Evolutionary conservation across 805 yeast genomes (phyloP), one percentile per base, ranked within the genome.

Genomic region (Saccharomyces cerevisiae): DNA sequence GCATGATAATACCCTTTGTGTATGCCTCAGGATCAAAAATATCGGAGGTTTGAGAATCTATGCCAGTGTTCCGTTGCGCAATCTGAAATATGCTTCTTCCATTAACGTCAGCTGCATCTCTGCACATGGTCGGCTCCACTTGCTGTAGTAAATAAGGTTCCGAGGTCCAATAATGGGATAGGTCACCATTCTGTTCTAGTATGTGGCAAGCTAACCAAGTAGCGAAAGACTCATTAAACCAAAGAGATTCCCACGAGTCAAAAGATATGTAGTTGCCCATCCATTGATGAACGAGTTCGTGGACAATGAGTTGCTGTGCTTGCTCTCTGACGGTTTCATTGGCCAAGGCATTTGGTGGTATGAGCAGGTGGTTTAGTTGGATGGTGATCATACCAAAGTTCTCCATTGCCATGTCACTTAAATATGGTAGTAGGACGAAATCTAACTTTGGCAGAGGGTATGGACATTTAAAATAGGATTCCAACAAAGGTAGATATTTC

Each of bases 201-300:
- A 80, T 61, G 51, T 73, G 73, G 59, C 77, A 76, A 0, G 90
- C 87, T 59, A 82, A 73, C 76, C 83, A 84, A 0, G 94, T 86
- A 0, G 95, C 94, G 70, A 87, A 84, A 2, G 87, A 73, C 70
- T 87, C 95, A 61, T 85, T 85, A 53, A 87, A 71, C 91, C 94
- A 86, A 41, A 87, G 70, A 61, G 79, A 75, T 51, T 77, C 78
- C 85, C 89, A 87, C 21, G 81, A 78, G 51, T 83, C 85, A 61
- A 85, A 84, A 1, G 87, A 74, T 2, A 85, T 76, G 59, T 75
- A 72, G 59, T 87, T 82, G 8, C 94, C 95, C 54, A 87, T 68
- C 89, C 89, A 87, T 70, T 87, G 92, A 65, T 87, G 95, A 29
- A 85, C 82, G 57, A 87, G 62, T 63, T 87, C 91, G 66, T 87